Conservation (phyloP, 805 yeast species). For the Monosporozyma unispora region DNA sequence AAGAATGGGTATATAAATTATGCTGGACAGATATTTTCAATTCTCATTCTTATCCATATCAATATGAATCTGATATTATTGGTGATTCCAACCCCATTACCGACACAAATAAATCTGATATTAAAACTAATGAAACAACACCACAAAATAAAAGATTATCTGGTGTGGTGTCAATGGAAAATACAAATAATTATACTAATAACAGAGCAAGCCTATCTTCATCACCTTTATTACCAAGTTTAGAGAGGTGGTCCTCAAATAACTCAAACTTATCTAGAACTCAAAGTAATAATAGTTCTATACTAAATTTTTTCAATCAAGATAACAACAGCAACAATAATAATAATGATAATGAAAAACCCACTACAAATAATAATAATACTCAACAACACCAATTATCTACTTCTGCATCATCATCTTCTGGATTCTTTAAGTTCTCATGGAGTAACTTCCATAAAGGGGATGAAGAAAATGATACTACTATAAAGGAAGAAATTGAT, state of each 20-base stretch:
- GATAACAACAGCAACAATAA: slow-evolving; percentile 6
- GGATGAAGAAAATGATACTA: slow-evolving; percentile 10
- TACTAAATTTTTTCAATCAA: slow-evolving; percentile 13
- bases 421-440: slow-evolving; percentile 32
- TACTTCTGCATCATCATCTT: slow-evolving; percentile 12
- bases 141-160: slow-evolving; percentile 1
- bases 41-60: slow-evolving; percentile 13
- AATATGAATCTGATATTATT: background rate
- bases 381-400: background rate
- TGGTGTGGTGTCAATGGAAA: background rate
- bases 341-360: slow-evolving; percentile 1
- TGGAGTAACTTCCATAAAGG: slow-evolving; percentile 28
- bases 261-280: slow-evolving; percentile 23
- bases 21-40: slow-evolving; percentile 27
- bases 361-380: background rate
- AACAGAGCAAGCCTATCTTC: background rate
- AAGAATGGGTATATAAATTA: slow-evolving; percentile 18
- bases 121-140: background rate
- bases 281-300: slow-evolving; percentile 22
- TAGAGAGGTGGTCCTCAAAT: slow-evolving; percentile 26
- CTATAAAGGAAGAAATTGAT: slow-evolving; percentile 13
- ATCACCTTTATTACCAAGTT: slow-evolving; percentile 14
- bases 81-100: background rate
- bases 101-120: background rate
- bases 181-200: background rate